phyloP scores from a whole-genome alignment of 1,284 basidiomycete species.

The Puccinia triticina region DNA sequence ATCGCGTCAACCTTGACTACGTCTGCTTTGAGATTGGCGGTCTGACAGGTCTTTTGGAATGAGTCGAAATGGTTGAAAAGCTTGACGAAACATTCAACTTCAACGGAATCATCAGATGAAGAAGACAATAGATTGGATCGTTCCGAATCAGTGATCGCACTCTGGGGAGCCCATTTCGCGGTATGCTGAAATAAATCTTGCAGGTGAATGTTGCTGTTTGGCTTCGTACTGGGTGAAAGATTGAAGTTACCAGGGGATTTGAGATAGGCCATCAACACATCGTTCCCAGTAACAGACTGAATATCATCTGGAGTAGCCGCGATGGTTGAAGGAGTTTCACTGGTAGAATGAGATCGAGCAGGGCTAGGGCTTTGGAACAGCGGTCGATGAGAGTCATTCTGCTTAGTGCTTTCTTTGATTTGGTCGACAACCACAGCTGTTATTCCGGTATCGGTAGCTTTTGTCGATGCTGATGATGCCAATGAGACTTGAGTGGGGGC shows the following conservation, averaged over 20 bases:
- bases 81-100: slow-evolving; percentile 34
- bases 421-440: not conserved
- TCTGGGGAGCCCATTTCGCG: slow-evolving; percentile 25
- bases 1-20: slow-evolving; percentile 43
- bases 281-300: slow-evolving; percentile 8
- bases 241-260: slow-evolving; percentile 30
- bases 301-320: slow-evolving; percentile 21
- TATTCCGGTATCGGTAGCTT: not conserved
- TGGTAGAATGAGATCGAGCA: slow-evolving; percentile 19
- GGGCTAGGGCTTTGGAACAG: not conserved
- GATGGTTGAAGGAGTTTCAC: not conserved
- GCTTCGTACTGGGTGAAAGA: not conserved
- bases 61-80: slow-evolving; percentile 41
- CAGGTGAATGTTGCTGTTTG: not conserved
- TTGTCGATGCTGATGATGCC: not conserved
- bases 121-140: not conserved
- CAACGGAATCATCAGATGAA: not conserved
- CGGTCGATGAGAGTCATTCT: not conserved
- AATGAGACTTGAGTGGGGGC: slow-evolving; percentile 13
- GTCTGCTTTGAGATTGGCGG: slow-evolving; percentile 20
- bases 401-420: slow-evolving; percentile 21
- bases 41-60: slow-evolving; percentile 39
- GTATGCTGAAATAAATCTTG: slow-evolving; percentile 39
- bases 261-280: slow-evolving; percentile 36
- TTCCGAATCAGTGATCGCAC: not conserved